A percentile compares a stretch with the other conserved stretches of the same genome.
Evolutionary conservation across 2,329 filamentous ascomycete genomes (phyloP).

Genomic region (Dactylellina leptospora): DNA sequence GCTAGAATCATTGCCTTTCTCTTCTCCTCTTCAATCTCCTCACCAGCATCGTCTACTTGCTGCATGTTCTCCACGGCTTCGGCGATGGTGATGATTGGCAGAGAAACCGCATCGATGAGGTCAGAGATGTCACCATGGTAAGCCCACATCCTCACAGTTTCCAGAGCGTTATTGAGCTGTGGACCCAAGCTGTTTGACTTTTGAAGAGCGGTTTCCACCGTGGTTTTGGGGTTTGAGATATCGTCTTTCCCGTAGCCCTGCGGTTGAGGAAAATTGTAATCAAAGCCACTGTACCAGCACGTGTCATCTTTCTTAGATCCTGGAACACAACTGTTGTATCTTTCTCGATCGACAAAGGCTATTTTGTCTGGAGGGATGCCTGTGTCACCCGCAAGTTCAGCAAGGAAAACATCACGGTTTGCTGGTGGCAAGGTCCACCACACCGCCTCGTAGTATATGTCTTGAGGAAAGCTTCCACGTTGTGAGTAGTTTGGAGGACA

Average conservation of each 20-base stretch:
- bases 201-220: background rate
- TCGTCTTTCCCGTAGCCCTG: background rate
- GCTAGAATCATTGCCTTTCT: background rate
- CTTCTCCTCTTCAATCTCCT: conserved; percentile 4
- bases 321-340: background rate
- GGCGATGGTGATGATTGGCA: background rate
- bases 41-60: background rate
- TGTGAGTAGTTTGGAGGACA: conserved; percentile 53
- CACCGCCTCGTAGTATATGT: background rate
- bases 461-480: conserved; percentile 21
- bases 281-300: conserved; percentile 1
- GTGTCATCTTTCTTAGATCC: background rate
- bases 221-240: background rate
- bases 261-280: conserved; percentile 7
- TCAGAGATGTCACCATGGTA: background rate
- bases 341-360: background rate
- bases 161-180: background rate
- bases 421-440: conserved; percentile 3
- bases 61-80: conserved; percentile 3
- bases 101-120: conserved; percentile 2
- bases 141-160: background rate
- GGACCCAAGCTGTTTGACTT: background rate
- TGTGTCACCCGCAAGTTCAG: background rate
- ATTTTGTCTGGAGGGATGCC: conserved; percentile 1
- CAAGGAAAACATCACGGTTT: background rate